These are phyloP conservation scores for Hypoxylon sp. DNA, from an alignment of 2,329 filamentous ascomycete species.

Conservation along the genomic window DNA sequence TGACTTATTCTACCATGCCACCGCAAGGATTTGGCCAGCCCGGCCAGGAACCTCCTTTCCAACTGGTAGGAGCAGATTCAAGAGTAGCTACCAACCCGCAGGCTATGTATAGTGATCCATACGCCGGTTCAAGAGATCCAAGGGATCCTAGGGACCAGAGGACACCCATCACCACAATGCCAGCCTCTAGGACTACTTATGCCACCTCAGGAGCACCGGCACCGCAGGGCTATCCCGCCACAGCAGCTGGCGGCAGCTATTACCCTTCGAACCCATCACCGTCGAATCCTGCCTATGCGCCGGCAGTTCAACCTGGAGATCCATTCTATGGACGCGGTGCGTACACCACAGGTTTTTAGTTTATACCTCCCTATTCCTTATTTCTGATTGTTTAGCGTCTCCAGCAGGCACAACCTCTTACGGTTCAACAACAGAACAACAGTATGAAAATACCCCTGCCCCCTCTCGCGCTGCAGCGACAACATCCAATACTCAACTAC, in stretches of 20 bases:
- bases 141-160: conserved; percentile 48
- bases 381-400: conserved; percentile 66
- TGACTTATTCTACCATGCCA: conserved; percentile 46
- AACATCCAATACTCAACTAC: conserved; percentile 50
- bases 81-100: conserved; percentile 44
- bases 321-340: conserved; percentile 72
- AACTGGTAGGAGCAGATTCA: conserved; percentile 49
- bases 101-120: conserved; percentile 50
- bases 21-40: conserved; percentile 49
- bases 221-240: conserved; percentile 49
- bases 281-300: conserved; percentile 54
- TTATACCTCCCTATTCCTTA: conserved; percentile 42
- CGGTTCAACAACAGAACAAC: conserved; percentile 57
- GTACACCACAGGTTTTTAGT: conserved; percentile 58
- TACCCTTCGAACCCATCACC: conserved; percentile 53
- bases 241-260: conserved; percentile 48
- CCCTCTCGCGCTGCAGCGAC: conserved; percentile 51
- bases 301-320: conserved; percentile 63
- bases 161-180: conserved; percentile 51
- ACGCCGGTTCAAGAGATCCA: conserved; percentile 42
- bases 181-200: conserved; percentile 51
- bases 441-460: conserved; percentile 64
- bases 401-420: conserved; percentile 63
- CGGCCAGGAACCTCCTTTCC: conserved; percentile 51
- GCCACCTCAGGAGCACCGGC: conserved; percentile 50